These are phyloP conservation scores for Clonostachys rhizophaga DNA, from an alignment of 2,329 filamentous ascomycete species.

Conservation along the genomic window DNA sequence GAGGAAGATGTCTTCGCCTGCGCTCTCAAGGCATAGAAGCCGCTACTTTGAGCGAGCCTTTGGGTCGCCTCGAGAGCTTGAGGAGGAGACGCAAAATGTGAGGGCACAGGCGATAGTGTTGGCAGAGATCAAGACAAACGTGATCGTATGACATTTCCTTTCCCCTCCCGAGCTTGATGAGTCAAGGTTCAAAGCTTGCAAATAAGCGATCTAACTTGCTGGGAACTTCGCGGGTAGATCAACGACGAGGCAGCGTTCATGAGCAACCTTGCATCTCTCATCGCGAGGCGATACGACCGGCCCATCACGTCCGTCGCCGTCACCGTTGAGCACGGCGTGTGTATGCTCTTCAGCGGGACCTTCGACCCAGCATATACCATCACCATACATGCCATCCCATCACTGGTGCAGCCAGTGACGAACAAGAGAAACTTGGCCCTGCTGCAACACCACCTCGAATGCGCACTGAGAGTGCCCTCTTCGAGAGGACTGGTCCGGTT, in stretches of 20 bases:
- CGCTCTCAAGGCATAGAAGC: conserved; percentile 11
- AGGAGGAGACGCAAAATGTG: conserved; percentile 30
- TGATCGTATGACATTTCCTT: conserved; percentile 36
- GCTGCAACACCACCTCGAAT: conserved; percentile 70
- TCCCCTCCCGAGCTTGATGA: background rate
- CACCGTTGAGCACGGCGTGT: conserved; percentile 69
- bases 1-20: conserved; percentile 11
- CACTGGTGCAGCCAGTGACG: conserved; percentile 64
- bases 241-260: conserved; percentile 72
- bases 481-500: conserved; percentile 72
- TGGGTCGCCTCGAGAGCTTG: conserved; percentile 23
- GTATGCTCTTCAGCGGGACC: conserved; percentile 69
- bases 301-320: conserved; percentile 71
- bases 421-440: conserved; percentile 80
- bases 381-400: conserved; percentile 65
- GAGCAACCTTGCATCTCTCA: conserved; percentile 65
- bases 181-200: no score
- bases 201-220: background rate
- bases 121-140: conserved; percentile 61
- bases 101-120: conserved; percentile 53
- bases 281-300: conserved; percentile 72
- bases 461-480: conserved; percentile 61
- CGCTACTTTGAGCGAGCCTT: conserved; percentile 41
- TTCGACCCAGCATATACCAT: conserved; percentile 78
- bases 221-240: conserved; percentile 41